Evolutionary conservation across 345 rosid genomes (phyloP).

Genomic region (Durio zibethinus): DNA sequence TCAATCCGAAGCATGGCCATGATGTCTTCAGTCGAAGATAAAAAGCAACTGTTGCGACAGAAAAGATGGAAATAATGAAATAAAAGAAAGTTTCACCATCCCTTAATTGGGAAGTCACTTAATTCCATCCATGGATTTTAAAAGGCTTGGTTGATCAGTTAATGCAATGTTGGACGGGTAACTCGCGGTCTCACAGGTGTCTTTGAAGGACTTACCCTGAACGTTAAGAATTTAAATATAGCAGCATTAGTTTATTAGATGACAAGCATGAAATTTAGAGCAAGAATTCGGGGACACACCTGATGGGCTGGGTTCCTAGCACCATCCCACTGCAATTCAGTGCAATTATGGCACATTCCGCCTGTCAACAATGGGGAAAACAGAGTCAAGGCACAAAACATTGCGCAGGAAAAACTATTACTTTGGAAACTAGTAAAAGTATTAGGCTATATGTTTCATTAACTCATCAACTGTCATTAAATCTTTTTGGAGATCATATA

Average conservation of each 20-base stretch:
- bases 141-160: constrained; percentile 20
- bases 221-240: background rate
- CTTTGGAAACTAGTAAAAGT: background rate
- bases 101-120: constrained; percentile 28
- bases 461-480: background rate
- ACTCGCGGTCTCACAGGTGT: constrained; percentile 80
- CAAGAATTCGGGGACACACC: constrained; percentile 30
- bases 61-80: constrained; percentile 36
- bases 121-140: constrained; percentile 30
- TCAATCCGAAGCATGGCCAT: constrained; percentile 34
- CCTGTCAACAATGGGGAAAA: constrained; percentile 42
- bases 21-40: constrained; percentile 32
- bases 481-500: background rate
- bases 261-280: background rate
- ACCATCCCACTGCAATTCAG: constrained; percentile 74
- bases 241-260: background rate
- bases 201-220: constrained; percentile 83
- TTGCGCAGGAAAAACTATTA: background rate
- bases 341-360: constrained; percentile 74
- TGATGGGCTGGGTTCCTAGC: constrained; percentile 64
- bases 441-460: background rate
- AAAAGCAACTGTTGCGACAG: constrained; percentile 28
- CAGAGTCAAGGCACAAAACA: background rate
- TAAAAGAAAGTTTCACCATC: constrained; percentile 37
- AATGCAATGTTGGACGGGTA: constrained; percentile 38